Percentiles rank a stretch among this genome's conserved stretches.
These are phyloP conservation scores for Zoysia pacifica DNA, from an alignment of 176 grass and related monocot genomes.

Conservation along the genomic window DNA sequence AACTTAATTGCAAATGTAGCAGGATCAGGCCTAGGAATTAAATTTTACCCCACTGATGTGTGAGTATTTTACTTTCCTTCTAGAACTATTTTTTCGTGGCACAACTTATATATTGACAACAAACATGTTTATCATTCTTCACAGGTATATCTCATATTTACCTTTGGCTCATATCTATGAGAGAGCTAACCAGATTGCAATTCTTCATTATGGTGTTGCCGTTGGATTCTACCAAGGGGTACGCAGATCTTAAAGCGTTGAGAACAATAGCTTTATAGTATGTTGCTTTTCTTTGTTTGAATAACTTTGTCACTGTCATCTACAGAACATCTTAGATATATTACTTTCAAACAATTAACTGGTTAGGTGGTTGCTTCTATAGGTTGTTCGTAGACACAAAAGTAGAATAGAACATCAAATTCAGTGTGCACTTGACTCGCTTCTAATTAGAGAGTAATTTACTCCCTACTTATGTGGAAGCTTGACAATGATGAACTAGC, in stretches of 20 bases:
- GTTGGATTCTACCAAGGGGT: conserved; percentile 99
- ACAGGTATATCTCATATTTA: conserved; percentile 87
- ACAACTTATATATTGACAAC: neutral
- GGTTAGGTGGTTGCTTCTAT: neutral
- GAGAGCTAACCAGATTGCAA: conserved; percentile 70
- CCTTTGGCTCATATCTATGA: conserved; percentile 97
- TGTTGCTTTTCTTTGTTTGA: conserved; percentile 7
- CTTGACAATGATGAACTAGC: neutral
- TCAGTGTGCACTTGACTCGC: neutral
- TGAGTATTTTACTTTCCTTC: conserved; percentile 48
- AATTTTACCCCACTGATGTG: conserved; percentile 85
- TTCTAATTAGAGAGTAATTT: neutral
- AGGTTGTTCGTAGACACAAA: neutral
- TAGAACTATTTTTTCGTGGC: neutral
- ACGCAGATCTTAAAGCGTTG: conserved; percentile 38
- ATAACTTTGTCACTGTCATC: neutral
- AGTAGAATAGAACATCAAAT: conserved; percentile 5
- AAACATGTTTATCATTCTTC: conserved; percentile 10
- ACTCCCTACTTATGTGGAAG: neutral
- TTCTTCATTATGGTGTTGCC: conserved; percentile 71
- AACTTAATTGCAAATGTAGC: conserved; percentile 94
- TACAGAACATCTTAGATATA: neutral
- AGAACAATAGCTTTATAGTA: neutral
- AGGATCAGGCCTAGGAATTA: conserved; percentile 50
- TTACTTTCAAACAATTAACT: neutral